Evolutionary conservation across 768 basidiomycete species (phyloP).

Genomic region (Trametes villosa): DNA sequence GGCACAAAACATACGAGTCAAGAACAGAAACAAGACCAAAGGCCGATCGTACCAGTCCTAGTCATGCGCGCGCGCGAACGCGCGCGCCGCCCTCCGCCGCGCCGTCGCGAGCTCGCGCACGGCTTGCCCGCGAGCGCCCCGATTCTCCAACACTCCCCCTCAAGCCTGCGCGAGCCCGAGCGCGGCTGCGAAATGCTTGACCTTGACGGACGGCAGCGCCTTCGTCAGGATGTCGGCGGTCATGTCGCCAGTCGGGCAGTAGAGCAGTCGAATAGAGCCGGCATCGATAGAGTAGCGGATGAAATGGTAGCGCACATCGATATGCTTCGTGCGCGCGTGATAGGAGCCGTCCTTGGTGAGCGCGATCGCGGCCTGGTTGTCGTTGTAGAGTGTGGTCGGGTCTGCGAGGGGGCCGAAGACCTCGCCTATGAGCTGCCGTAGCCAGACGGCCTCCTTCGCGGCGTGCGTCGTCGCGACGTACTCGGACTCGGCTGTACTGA

Average conservation of each 20-base stretch:
- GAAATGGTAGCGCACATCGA: constrained; percentile 12
- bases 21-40: no score
- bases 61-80: no score
- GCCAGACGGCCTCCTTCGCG: constrained; percentile 47
- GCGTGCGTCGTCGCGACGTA: no score
- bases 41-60: no score
- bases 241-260: constrained; percentile 36
- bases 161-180: constrained; percentile 17
- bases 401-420: constrained; percentile 9
- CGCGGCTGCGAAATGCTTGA: no score
- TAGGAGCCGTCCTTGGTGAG: constrained; percentile 16
- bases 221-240: constrained; percentile 42
- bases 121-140: constrained; percentile 6
- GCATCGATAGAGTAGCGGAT: constrained; percentile 25
- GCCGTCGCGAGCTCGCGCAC: no score
- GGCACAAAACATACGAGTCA: no score
- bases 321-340: constrained; percentile 12
- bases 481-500: no score
- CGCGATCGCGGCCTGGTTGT: constrained; percentile 20
- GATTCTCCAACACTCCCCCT: constrained; percentile 17
- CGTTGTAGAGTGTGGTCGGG: constrained; percentile 1
- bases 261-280: constrained; percentile 27
- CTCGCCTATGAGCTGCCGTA: constrained; percentile 17
- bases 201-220: no score
- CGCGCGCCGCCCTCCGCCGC: no score